Percentiles rank a stretch among this genome's conserved stretches.
Conservation (phyloP, 805 yeast genomes). For the Metschnikowia picachoensis region DNA sequence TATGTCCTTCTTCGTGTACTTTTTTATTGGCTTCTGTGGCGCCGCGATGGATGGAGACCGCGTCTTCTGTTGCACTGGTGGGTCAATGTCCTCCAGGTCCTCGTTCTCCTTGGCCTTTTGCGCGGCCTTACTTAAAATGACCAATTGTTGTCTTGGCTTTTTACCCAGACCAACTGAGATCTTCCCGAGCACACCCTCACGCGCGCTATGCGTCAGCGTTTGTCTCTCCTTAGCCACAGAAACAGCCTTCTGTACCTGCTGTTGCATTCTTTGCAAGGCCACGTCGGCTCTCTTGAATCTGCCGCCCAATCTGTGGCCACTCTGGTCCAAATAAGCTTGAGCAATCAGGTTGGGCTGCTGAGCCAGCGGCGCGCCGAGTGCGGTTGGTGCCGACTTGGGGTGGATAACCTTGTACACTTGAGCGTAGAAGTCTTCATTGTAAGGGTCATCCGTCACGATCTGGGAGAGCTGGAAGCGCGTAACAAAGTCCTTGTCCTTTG, state of each 20-base stretch:
- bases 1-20: constrained; percentile 39
- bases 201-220: constrained; percentile 57
- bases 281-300: constrained; percentile 80
- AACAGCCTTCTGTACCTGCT: constrained; percentile 94
- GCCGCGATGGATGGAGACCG: constrained; percentile 32
- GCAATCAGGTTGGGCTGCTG: constrained; percentile 79
- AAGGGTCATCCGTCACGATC: constrained; percentile 95
- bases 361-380: constrained; percentile 25
- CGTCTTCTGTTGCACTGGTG: constrained; percentile 21
- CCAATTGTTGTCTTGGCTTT: constrained; percentile 84
- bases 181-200: constrained; percentile 88
- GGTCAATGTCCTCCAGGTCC: constrained; percentile 11
- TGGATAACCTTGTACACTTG: constrained; percentile 75
- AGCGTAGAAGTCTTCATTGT: constrained; percentile 92
- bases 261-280: constrained; percentile 96
- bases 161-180: constrained; percentile 75
- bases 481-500: constrained; percentile 93
- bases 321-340: constrained; percentile 83
- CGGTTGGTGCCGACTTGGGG: constrained; percentile 27
- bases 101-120: constrained; percentile 34
- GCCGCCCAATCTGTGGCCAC: constrained; percentile 88
- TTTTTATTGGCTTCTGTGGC: constrained; percentile 28
- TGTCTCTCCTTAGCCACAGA: constrained; percentile 90
- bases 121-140: constrained; percentile 50
- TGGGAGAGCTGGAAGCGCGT: constrained; percentile 93